A percentile compares a stretch with the other conserved stretches of the same genome.
Evolutionary conservation across 2,329 filamentous ascomycete species (phyloP).

Genomic region (Corynespora cassiicola): DNA sequence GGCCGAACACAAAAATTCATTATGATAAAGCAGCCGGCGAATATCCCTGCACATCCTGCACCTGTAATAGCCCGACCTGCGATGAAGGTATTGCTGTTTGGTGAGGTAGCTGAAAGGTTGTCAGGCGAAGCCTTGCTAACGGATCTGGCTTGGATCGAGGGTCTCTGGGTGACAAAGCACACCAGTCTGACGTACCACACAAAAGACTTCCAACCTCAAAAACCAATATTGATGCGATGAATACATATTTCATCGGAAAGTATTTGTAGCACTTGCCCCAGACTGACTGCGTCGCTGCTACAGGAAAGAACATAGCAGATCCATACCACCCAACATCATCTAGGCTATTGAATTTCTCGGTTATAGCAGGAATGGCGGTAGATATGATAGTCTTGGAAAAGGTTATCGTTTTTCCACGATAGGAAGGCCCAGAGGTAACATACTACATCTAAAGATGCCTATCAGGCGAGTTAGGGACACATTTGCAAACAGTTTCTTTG

Average conservation of each 20-base stretch:
- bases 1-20: slow-evolving; percentile 50
- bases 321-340: slow-evolving; percentile 20
- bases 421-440: too few species aligned
- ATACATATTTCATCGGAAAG: slow-evolving; percentile 45
- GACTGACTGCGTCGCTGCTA: slow-evolving; percentile 50
- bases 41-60: slow-evolving; percentile 43
- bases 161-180: too few species aligned
- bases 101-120: slow-evolving; percentile 37
- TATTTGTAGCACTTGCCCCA: slow-evolving; percentile 55
- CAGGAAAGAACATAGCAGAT: slow-evolving; percentile 37
- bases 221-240: slow-evolving; percentile 42
- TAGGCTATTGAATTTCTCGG: slow-evolving; percentile 16
- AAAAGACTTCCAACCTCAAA: slow-evolving; percentile 63
- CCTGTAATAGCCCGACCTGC: slow-evolving; percentile 48
- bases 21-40: slow-evolving; percentile 40
- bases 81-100: slow-evolving; percentile 41
- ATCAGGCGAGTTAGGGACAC: too few species aligned
- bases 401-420: too few species aligned
- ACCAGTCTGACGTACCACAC: slow-evolving; percentile 47
- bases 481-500: too few species aligned
- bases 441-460: too few species aligned
- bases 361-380: slow-evolving; percentile 18
- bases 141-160: too few species aligned
- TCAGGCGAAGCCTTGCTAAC: too few species aligned
- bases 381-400: slow-evolving; percentile 26